Percentiles rank a stretch among this genome's conserved stretches.
phyloP scores from a whole-genome alignment of 306 rosid species.

The Abrus pulchellus region DNA sequence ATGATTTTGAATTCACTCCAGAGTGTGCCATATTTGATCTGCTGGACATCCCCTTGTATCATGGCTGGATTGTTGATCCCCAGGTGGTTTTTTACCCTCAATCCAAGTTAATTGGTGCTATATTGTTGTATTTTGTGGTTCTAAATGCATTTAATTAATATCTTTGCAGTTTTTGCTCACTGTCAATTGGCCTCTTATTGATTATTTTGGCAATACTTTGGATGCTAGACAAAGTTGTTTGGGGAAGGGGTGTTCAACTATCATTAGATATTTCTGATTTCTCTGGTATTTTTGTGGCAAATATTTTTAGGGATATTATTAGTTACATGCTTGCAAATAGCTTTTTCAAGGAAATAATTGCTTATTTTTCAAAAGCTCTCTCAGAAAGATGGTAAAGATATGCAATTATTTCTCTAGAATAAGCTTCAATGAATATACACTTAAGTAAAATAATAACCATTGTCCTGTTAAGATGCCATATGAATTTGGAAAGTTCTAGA shows the following conservation, averaged over 20 bases:
- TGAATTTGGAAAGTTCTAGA: conserved; percentile 39
- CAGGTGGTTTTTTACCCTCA: conserved; percentile 67
- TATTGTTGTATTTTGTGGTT: conserved; percentile 33
- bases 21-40: conserved; percentile 99
- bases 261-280: neutral
- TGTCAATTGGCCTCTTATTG: conserved; percentile 17
- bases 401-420: too few species aligned
- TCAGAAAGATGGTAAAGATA: too few species aligned
- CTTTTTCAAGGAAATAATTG: too few species aligned
- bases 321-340: neutral
- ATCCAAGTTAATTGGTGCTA: conserved; percentile 26
- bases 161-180: neutral
- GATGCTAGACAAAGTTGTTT: neutral
- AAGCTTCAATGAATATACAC: too few species aligned
- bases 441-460: too few species aligned
- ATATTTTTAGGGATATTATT: conserved; percentile 8
- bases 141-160: conserved; percentile 16
- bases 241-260: neutral
- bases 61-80: conserved; percentile 98
- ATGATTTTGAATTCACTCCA: conserved; percentile 95
- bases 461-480: neutral
- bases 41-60: conserved; percentile 95
- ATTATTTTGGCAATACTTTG: conserved; percentile 21
- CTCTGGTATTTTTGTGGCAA: neutral
- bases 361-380: too few species aligned